Base-by-base conservation (phyloP, 2,329 filamentous ascomycete species). In the Curvularia verruculosa region DNA sequence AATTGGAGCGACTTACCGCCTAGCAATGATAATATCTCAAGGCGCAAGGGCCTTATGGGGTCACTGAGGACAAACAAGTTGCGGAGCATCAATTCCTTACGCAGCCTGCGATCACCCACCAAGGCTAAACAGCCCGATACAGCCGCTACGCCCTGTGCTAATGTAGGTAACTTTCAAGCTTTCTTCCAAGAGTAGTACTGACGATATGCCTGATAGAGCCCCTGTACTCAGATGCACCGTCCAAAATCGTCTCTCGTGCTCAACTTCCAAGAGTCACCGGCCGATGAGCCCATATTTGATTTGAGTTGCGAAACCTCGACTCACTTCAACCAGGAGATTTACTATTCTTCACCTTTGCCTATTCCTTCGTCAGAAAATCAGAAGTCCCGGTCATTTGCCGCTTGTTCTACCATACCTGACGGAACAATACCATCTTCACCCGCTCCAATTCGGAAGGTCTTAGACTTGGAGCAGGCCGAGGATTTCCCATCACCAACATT, bases 271-370 rank as follows among this genome's bases (percentile, higher is more conserved):
- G 57, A 66, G 23, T 70, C 70, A 12, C 68, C 65, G 3, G 53
- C 63, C 3, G 62, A 64, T 43, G 56, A 60, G 34, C 68, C 65
- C 2, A 66, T 73, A 51, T 70, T 75, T 45, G 67, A 70, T 26
- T 41, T 62, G 3, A 52, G 45, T 12, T 56, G 59, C 43, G 61
- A 48, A 36, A 29, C 41, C 8, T 64, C 67, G 2, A 37, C 43
- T 10, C 52, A 56, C 21, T 68, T 66, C n/a, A 68, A 59, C 36
- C 8, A 58, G n/a, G 34, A 59, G 6, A 61, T 72, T 2, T 60
- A 64, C 23, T 69, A 60, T 45, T 73, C 72, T 21, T 73, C 70
- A 8, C 71, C 72, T 5, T 58, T 74, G n/a, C 50, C 64, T 31
- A 64, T 74, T 31, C 71, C 69, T n/a, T 40, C 43, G 13, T 49